phyloP scores from a whole-genome alignment of 2,329 filamentous ascomycete genomes.

The Aspergillus clavatus region DNA sequence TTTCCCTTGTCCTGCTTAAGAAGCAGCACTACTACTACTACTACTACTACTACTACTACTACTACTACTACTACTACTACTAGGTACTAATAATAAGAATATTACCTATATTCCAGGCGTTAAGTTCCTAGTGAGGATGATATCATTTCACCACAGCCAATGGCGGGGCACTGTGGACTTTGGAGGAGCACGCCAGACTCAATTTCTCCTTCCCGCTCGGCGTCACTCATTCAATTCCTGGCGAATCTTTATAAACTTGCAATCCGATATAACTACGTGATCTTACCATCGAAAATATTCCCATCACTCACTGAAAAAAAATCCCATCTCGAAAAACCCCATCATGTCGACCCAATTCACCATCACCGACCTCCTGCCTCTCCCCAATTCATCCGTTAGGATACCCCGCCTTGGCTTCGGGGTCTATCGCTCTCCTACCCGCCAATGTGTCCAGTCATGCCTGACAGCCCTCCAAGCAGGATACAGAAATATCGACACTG shows the following conservation, averaged over 20 bases:
- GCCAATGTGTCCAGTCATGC: constrained; percentile 55
- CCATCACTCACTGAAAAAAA: too few species aligned
- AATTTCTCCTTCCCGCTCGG: constrained; percentile 10
- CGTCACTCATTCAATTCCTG: not conserved
- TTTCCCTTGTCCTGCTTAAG: too few species aligned
- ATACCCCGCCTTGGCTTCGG: constrained; percentile 69
- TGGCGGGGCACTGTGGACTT: constrained; percentile 12
- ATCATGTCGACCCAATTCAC: constrained; percentile 36
- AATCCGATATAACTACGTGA: not conserved
- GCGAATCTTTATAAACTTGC: not conserved
- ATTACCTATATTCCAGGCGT: too few species aligned
- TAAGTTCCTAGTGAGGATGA: constrained; percentile 7
- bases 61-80: too few species aligned
- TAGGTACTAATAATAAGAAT: too few species aligned
- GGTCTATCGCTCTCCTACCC: constrained; percentile 58
- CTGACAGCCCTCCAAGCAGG: constrained; percentile 51
- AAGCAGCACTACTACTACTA: too few species aligned
- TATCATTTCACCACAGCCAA: constrained; percentile 12
- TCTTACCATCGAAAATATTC: not conserved
- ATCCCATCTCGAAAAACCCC: not conserved
- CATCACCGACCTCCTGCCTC: constrained; percentile 47
- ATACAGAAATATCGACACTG: constrained; percentile 55
- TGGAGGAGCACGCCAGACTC: constrained; percentile 1
- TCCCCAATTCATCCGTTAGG: constrained; percentile 46
- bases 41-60: too few species aligned